Percentiles rank a stretch among this genome's conserved stretches.
Evolutionary conservation across 176 grass and related monocot species (phyloP).

Genomic region (Ensete glaucum): DNA sequence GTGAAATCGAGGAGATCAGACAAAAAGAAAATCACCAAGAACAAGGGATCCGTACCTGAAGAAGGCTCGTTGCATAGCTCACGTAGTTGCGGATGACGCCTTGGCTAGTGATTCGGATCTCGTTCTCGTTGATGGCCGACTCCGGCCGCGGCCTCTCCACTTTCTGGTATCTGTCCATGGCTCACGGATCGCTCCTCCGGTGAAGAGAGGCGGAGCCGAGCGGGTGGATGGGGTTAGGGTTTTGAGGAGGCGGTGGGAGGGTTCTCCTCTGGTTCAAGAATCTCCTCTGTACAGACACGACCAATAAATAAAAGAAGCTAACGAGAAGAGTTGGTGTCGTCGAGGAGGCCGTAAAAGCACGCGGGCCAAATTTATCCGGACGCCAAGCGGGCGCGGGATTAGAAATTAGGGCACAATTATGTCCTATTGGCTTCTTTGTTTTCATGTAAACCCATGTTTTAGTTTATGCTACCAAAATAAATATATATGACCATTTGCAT

Average conservation of each 20-base stretch:
- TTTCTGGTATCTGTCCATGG: slow-evolving; percentile 86
- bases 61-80: slow-evolving; percentile 31
- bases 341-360: too few species aligned
- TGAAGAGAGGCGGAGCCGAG: not conserved
- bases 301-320: too few species aligned
- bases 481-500: too few species aligned
- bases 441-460: too few species aligned
- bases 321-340: too few species aligned
- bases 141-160: slow-evolving; percentile 77
- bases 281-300: too few species aligned
- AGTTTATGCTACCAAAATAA: too few species aligned
- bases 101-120: slow-evolving; percentile 63
- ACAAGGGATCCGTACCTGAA: slow-evolving; percentile 20
- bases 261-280: not conserved
- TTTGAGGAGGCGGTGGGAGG: not conserved
- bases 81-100: slow-evolving; percentile 40
- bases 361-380: too few species aligned
- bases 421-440: too few species aligned
- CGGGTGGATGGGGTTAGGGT: not conserved
- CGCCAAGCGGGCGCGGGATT: too few species aligned
- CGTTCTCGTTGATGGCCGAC: slow-evolving; percentile 80
- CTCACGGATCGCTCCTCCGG: not conserved
- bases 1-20: not conserved
- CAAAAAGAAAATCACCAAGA: not conserved
- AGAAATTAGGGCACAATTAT: too few species aligned